Base-by-base conservation (phyloP, 2,329 filamentous ascomycete genomes). In the Pseudogymnoascus sp. region DNA sequence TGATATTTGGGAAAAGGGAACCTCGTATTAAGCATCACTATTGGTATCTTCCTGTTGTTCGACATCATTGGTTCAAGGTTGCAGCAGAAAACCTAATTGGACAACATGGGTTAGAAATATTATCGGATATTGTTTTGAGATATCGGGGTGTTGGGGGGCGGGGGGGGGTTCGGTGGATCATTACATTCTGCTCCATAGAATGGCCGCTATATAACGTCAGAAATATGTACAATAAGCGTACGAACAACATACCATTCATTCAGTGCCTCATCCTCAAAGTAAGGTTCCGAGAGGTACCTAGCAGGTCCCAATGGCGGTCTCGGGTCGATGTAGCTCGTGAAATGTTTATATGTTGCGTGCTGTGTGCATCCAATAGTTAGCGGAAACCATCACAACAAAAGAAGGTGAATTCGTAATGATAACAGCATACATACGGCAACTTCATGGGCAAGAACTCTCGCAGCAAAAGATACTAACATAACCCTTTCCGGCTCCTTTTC, bases 151-250 rank as follows among this genome's bases (percentile, higher is more conserved):
- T n/a, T n/a, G n/a, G n/a, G n/a, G n/a, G n/a, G n/a, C n/a, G n/a
- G n/a, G 15, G n/a, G 14, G 43, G 25, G 2, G 9, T 50, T 50
- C 15, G 25, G 25, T 15, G n/a, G 5, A 50, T 30, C 22, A 11
- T 50, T 30, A 50, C 43, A 30, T 30, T 28, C 15, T 50, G 25
- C 30, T 50, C 43, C 43, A 50, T 15, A 30, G 43, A 50, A 15
- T 50, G 43, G 7, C 43, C 43, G 14, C 43, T 50, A 50, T 50
- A 50, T 30, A 50, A 30, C n/a, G 43, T 50, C n/a, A 50, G 43
- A 30, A 2, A 7, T n/a, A 11, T 18, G 25, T 8, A 30, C 43
- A 50, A 18, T 30, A 50, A 25, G 12, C 14, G 8, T 8, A 14
- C 25, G n/a, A n/a, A 2, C 9, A 8, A 18, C 47, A 33, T 53